Conservation (phyloP, 805 yeast species). For the Myxozyma vanderwaltii region DNA sequence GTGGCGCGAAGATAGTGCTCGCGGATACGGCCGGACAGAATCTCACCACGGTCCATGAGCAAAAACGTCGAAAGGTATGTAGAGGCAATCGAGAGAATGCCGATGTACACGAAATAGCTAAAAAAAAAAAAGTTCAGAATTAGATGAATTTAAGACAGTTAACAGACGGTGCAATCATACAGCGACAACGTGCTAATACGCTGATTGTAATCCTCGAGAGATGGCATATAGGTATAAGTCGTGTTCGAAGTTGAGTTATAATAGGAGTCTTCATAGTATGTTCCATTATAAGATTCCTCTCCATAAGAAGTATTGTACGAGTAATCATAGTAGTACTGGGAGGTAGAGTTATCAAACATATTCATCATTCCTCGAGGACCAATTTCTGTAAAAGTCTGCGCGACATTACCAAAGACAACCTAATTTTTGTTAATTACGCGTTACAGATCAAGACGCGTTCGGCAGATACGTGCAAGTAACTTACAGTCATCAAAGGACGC, state of each 20-base stretch:
- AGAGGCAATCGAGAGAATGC: constrained; percentile 39
- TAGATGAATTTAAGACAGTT: no score
- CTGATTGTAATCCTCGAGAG: constrained; percentile 23
- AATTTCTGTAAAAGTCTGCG: constrained; percentile 43
- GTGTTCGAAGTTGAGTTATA: constrained; percentile 1
- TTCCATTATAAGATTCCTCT: constrained; percentile 30
- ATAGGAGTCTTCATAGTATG: constrained; percentile 7
- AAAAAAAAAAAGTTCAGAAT: background rate
- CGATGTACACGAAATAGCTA: constrained; percentile 46
- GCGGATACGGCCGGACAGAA: constrained; percentile 46
- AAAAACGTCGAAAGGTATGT: constrained; percentile 42
- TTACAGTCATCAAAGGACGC: constrained; percentile 45
- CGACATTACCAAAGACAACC: constrained; percentile 48
- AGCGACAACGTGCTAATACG: constrained; percentile 16
- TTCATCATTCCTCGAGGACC: constrained; percentile 24
- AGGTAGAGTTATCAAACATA: background rate
- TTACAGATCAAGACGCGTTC: constrained; percentile 51
- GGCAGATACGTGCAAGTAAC: constrained; percentile 42
- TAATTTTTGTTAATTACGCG: constrained; percentile 45
- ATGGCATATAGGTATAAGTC: constrained; percentile 1
- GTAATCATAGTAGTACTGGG: constrained; percentile 34
- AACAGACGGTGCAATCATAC: constrained; percentile 2
- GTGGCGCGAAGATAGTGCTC: constrained; percentile 44
- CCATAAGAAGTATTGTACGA: constrained; percentile 36
- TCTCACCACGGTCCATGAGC: constrained; percentile 47